Evolutionary conservation across 768 basidiomycete genomes (phyloP).

Genomic region (Pleurotus sapidus): DNA sequence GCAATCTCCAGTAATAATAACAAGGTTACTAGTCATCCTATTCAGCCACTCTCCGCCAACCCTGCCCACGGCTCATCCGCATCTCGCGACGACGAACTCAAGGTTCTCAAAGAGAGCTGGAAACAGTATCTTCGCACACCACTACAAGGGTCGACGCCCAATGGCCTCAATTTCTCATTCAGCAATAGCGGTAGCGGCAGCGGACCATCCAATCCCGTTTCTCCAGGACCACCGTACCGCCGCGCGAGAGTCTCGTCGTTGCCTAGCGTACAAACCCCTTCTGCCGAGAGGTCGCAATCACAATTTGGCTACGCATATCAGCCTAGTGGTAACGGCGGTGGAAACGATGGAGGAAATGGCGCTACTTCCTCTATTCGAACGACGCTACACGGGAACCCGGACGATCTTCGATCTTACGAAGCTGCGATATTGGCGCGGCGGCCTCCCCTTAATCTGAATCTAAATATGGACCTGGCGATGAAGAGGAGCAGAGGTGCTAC

Average conservation of each 20-base stretch:
- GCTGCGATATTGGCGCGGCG: slow-evolving; percentile 72
- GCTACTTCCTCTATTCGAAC: slow-evolving; percentile 32
- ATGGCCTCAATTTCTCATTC: slow-evolving; percentile 8
- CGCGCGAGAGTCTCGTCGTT: slow-evolving; percentile 63
- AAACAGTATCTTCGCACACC: slow-evolving; percentile 74
- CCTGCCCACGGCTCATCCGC: slow-evolving; percentile 20
- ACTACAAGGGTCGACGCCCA: slow-evolving; percentile 33
- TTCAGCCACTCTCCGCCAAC: slow-evolving; percentile 14
- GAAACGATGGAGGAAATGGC: slow-evolving; percentile 15
- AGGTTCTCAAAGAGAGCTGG: slow-evolving; percentile 71
- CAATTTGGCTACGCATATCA: slow-evolving; percentile 7
- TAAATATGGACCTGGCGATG: slow-evolving; percentile 51
- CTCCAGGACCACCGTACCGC: slow-evolving; percentile 19
- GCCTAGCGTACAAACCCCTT: slow-evolving; percentile 67
- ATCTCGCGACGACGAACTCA: slow-evolving; percentile 31
- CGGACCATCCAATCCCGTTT: slow-evolving; percentile 12
- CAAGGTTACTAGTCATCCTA: slow-evolving; percentile 16
- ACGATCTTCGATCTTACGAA: slow-evolving; percentile 71
- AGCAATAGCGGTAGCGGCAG: slow-evolving; percentile 1
- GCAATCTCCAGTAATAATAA: no score
- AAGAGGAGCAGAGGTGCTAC: slow-evolving; percentile 29
- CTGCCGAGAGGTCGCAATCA: slow-evolving; percentile 24
- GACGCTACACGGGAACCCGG: slow-evolving; percentile 43
- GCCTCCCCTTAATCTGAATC: slow-evolving; percentile 53
- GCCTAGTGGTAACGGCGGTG: slow-evolving; percentile 16